These are phyloP conservation scores for Hypomontagnella submonticulosa DNA, from an alignment of 495 filamentous ascomycete genomes.

Conservation along the genomic window DNA sequence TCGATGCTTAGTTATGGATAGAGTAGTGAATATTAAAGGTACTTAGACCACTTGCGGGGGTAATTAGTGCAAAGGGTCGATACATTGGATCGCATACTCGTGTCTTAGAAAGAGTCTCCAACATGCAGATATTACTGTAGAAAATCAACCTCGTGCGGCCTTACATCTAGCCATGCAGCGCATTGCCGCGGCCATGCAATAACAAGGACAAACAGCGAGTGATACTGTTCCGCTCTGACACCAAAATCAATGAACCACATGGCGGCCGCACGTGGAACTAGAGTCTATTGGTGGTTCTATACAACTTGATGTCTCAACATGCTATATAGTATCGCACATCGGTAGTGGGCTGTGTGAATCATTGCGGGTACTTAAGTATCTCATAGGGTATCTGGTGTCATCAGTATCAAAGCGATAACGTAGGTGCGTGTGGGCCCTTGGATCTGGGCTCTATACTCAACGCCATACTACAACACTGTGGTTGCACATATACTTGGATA, in stretches of 20 bases:
- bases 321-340: conserved; percentile 40
- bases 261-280: conserved; percentile 42
- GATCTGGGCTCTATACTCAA: conserved; percentile 30
- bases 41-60: neutral
- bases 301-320: conserved; percentile 14
- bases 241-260: conserved; percentile 42
- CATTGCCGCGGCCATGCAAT: conserved; percentile 39
- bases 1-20: conserved; percentile 3
- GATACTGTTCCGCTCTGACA: conserved; percentile 37
- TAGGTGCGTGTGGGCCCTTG: conserved; percentile 32
- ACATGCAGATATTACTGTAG: conserved; percentile 34
- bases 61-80: conserved; percentile 6
- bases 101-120: conserved; percentile 38
- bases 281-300: conserved; percentile 38
- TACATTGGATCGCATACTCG: conserved; percentile 32
- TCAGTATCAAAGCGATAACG: conserved; percentile 23
- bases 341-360: conserved; percentile 33
- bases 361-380: conserved; percentile 33
- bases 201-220: conserved; percentile 28
- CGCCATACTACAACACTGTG: conserved; percentile 4
- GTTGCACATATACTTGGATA: conserved; percentile 2
- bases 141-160: conserved; percentile 37
- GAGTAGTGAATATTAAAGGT: neutral
- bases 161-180: conserved; percentile 31
- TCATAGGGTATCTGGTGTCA: conserved; percentile 25